Evolutionary conservation across 2,329 filamentous ascomycete species (phyloP).

Genomic region (Rhynchosporium graminicola): DNA sequence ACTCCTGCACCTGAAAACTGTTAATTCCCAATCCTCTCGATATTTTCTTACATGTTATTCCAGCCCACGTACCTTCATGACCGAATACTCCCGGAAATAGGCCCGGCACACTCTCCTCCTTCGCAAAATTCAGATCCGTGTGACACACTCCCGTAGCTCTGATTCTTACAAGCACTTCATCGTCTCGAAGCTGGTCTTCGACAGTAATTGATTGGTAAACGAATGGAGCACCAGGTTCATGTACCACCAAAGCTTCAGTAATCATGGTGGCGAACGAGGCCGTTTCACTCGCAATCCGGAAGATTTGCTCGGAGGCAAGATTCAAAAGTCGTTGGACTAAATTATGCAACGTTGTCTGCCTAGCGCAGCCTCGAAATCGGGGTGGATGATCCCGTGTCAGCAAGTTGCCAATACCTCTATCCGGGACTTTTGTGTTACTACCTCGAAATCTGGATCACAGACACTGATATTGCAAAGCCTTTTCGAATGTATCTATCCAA

Average conservation of each 20-base stretch:
- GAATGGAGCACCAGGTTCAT: slow-evolving; percentile 26
- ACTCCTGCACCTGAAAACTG: slow-evolving; percentile 27
- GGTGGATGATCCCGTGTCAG: too few species aligned
- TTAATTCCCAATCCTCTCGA: neutral
- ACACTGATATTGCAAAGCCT: too few species aligned
- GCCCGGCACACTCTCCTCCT: slow-evolving; percentile 21
- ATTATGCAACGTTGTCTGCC: too few species aligned
- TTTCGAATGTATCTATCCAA: too few species aligned
- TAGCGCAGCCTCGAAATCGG: too few species aligned
- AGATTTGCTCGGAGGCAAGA: too few species aligned
- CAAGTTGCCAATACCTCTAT: too few species aligned
- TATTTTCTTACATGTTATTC: neutral
- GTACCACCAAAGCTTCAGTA: slow-evolving; percentile 25
- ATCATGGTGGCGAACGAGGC: neutral
- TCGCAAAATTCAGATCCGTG: slow-evolving; percentile 30
- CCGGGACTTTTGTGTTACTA: too few species aligned
- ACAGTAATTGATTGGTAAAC: slow-evolving; percentile 36
- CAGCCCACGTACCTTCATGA: slow-evolving; percentile 35
- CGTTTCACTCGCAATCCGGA: too few species aligned
- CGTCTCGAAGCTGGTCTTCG: slow-evolving; percentile 25
- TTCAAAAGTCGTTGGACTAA: too few species aligned
- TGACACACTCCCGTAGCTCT: slow-evolving; percentile 42
- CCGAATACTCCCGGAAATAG: slow-evolving; percentile 38
- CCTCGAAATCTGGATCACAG: too few species aligned
- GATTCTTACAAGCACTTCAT: slow-evolving; percentile 43